A percentile compares a stretch with the other conserved stretches of the same genome.
Evolutionary conservation across 164 flowering plant genomes (phyloP).

Genomic region (Stephania cephalantha): DNA sequence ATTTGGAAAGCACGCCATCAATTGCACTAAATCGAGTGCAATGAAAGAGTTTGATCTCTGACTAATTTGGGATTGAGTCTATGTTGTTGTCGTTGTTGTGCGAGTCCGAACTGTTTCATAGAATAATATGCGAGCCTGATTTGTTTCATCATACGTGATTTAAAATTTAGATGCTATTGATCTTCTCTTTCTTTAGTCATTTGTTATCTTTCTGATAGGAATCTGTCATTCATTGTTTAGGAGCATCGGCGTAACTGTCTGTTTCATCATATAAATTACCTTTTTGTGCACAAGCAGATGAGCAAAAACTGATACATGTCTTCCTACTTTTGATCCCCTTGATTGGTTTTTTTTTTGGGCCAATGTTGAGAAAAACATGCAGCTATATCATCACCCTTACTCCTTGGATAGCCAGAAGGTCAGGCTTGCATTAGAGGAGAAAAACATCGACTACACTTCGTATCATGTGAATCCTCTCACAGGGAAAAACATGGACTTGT

Average conservation of each 20-base stretch:
- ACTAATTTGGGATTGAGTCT: no score
- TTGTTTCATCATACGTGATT: background rate
- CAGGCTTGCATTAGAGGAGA: slow-evolving; percentile 90
- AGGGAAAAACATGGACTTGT: slow-evolving; percentile 79
- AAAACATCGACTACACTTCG: slow-evolving; percentile 78
- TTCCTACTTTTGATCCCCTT: background rate
- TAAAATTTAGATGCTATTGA: background rate
- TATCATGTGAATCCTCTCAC: slow-evolving; percentile 81
- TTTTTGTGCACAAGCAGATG: background rate
- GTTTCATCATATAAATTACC: background rate
- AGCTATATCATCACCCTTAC: slow-evolving; percentile 88
- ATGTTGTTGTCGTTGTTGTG: no score
- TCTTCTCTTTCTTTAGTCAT: background rate
- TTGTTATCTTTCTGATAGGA: background rate
- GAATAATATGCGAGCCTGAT: background rate
- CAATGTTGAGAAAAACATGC: slow-evolving; percentile 50
- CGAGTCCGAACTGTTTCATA: no score
- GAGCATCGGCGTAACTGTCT: background rate
- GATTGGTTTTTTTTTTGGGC: slow-evolving; percentile 6
- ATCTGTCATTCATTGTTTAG: slow-evolving; percentile 1
- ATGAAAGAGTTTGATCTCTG: no score
- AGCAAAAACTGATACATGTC: background rate
- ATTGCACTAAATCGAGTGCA: no score
- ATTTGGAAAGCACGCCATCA: no score
- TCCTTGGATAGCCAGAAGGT: slow-evolving; percentile 92